Base-by-base conservation (phyloP, 2,329 filamentous ascomycete genomes). In the Pseudocercospora fijiensis region DNA sequence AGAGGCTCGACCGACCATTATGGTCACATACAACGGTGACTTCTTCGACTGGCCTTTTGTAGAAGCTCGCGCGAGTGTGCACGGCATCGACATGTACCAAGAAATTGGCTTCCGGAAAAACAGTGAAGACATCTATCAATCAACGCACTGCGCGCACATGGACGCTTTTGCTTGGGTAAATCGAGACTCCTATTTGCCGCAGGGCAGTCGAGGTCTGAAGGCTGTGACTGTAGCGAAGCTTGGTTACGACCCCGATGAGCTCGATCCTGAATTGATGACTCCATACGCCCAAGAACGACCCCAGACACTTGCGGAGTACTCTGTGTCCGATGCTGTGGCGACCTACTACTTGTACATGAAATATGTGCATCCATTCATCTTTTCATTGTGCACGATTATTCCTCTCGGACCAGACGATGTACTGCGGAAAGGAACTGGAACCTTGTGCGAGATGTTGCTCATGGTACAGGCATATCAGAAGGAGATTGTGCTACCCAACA, bases 31-130 rank as follows among this genome's bases (percentile, higher is more conserved):
- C 84, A 99, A 99, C 91, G 95, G 95, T 81, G 95, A 99, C 81
- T 99, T 99, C 77, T 99, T 99, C 88, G 95, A 99, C 88, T 99
- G 95, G 95, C 94, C 95, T 0, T 99, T 96, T 75, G 92, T 99
- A 24, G 95, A 99, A 80, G 88, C 95, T 51, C 85, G 95, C 79
- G 92, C 96, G 27, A 96, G 92, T 74, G 86, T 97, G 69, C 89
- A 96, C 71, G 95, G 96, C 28, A 97, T 99, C 75, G 95, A 99
- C 78, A 98, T 99, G 95, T 99, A 99, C 78, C 90, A 90, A 67
- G 96, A 99, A 76, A 99, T 97, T 72, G 95, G 95, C 4, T 99
- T 96, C 85, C 89, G 89, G 72, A 98, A 95, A 78, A 95, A 96
- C 78, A 90, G 82, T 72, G 95, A 99, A 74, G 96, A 98, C 74